Evolutionary conservation across 768 basidiomycete species (phyloP), one percentile per base, ranked within the genome.

Genomic region (Termitomyces heimii): DNA sequence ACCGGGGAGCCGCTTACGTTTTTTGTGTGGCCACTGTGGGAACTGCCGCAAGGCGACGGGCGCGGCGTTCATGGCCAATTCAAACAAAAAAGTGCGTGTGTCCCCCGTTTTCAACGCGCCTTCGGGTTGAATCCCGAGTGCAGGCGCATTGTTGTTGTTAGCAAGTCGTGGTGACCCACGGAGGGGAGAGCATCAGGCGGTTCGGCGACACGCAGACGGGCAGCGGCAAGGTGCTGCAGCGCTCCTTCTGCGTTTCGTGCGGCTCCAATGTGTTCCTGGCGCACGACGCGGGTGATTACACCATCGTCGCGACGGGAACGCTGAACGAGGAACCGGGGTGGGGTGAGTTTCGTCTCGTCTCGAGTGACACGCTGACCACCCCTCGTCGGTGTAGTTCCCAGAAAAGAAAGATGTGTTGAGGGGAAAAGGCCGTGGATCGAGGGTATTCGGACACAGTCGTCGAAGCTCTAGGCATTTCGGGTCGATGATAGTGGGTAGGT

Each of bases 41-140:
- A 74, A 77, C 47, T 77, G 77, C 61, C 71, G 69, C 63, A 76
- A 76, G 62, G 67, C 71, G 20, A 74, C 70, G 18, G 76, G 77
- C 6, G 66, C 71, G n/a, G 73, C 73, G 18, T 76, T 76, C 56
- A 70, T 76, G 70, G 66, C 72, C 43, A 76, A 75, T 76, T 74
- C 58, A 63, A 66, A 34, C 59, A 54, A 16, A 58, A n/a, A 73
- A 60, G 77, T 77, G 49, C 31, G 69, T 39, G 13, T 49, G 1
- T 6, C 24, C 48, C 48, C 28, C 10, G 18, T 66, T 45, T 10
- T 45, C 10, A 20, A 45, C 20, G 10, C 29, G 42, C 29, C 24
- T 29, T 47, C 28, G n/a, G 20, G 7, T 32, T 20, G 22, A 49
- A 24, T 14, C 2, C 32, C 34, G 47, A 49, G 18, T 31, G n/a